A percentile compares a stretch with the other conserved stretches of the same genome.
Conservation (phyloP, 208 protist genomes). For the Leishmania braziliensis region DNA sequence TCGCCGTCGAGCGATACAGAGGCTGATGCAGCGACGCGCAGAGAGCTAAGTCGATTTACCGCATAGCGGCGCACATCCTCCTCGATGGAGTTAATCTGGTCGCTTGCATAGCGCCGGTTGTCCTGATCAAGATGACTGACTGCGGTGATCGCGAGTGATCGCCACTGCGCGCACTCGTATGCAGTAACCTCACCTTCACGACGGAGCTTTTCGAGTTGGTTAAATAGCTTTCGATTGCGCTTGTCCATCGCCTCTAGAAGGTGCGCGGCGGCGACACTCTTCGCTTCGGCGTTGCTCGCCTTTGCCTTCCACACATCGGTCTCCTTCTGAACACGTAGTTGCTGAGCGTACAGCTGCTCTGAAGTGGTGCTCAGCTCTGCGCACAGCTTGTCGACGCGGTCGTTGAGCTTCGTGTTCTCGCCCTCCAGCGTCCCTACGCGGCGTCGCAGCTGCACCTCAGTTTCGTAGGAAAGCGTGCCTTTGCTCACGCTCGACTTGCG, state of each 20-base stretch:
- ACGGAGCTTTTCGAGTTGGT: slow-evolving; percentile 29
- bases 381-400: slow-evolving; percentile 4
- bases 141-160: slow-evolving; percentile 35
- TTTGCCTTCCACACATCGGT: neutral
- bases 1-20: neutral
- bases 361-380: neutral
- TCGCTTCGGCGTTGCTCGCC: neutral
- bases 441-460: slow-evolving; percentile 15
- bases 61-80: slow-evolving; percentile 18
- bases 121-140: slow-evolving; percentile 12
- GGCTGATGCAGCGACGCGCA: neutral
- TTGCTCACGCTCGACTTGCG: neutral
- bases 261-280: slow-evolving; percentile 4
- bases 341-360: neutral
- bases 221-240: slow-evolving; percentile 29
- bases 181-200: slow-evolving; percentile 25
- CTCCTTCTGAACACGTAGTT: neutral
- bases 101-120: slow-evolving; percentile 10
- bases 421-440: slow-evolving; percentile 5
- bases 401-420: slow-evolving; percentile 12
- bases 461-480: neutral
- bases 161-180: slow-evolving; percentile 45
- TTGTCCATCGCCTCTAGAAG: slow-evolving; percentile 11
- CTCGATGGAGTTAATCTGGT: slow-evolving; percentile 14
- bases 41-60: neutral